Evolutionary conservation across 805 yeast species (phyloP), one percentile per base, ranked within the genome.

Genomic region (Torulaspora gathmanii): DNA sequence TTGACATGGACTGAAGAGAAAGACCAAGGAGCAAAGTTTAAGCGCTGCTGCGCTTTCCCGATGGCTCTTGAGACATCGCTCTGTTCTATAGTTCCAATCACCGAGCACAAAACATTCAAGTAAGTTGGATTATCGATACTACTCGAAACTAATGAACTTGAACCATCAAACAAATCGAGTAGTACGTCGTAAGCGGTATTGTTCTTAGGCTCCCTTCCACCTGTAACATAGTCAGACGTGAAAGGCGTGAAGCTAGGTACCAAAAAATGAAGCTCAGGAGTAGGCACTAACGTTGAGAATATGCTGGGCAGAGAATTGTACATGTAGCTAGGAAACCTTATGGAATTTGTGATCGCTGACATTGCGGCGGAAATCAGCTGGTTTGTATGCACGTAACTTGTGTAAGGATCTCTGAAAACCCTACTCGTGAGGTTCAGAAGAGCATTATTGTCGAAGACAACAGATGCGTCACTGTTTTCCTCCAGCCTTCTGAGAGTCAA

Each of bases 381-480:
- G 67, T 93, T 93, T 2, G 91, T 80, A 45, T 89, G 90, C 40
- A 75, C 78, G 57, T 83, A 84, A 2, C 90, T 80, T 7, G 86
- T 83, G 37, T 78, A 71, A 25, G 72, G 71, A 31, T 72, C 76
- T 45, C 77, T 75, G 36, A 83, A 71, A 27, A 78, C 76, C 34
- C 72, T 74, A 12, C 83, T 75, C 2, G 96, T 90, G 34, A 89
- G 77, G 16, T 82, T 70, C 55, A 82, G 72, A 41, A 93, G 67
- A 0, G 97, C 90, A 50, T 84, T 87, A 64, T 93, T 93, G 61
- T 93, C 98, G 58, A 90, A 83, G 4, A 91, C 93, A n/a, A 88
- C 73, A 35, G 86, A 82, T 2, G 88, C 83, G 63, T 93, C 96
- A 34, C 96, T 86, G 56, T 78, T 78, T 53, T 88, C 93, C 4